These are phyloP conservation scores for Chlorociboria aeruginascens DNA, from an alignment of 495 filamentous ascomycete species.

Conservation along the genomic window DNA sequence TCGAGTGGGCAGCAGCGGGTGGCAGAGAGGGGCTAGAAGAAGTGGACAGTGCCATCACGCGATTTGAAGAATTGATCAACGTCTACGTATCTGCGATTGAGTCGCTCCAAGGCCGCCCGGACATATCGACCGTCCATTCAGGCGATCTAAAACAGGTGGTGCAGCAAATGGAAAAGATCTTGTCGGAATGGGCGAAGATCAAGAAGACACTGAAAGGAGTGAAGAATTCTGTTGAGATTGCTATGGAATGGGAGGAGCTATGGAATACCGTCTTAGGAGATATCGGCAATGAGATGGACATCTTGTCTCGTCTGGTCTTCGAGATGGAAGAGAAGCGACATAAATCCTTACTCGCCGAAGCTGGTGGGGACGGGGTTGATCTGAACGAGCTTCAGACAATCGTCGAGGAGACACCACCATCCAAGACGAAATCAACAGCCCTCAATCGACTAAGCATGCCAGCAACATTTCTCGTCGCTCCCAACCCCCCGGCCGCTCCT, in stretches of 20 bases:
- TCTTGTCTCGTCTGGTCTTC: slow-evolving; percentile 70
- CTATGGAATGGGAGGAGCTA: slow-evolving; percentile 97
- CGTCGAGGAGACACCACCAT: slow-evolving; percentile 70
- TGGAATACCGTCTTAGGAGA: slow-evolving; percentile 91
- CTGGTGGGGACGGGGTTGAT: slow-evolving; percentile 53
- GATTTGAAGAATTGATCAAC: slow-evolving; percentile 76
- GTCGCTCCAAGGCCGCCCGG: slow-evolving; percentile 66
- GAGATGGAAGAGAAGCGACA: slow-evolving; percentile 95
- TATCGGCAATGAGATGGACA: slow-evolving; percentile 82
- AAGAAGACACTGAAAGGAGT: slow-evolving; percentile 60
- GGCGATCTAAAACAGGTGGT: slow-evolving; percentile 62
- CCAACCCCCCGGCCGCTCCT: slow-evolving; percentile 46
- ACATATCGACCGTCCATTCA: slow-evolving; percentile 56
- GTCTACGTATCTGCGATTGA: slow-evolving; percentile 89
- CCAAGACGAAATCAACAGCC: slow-evolving; percentile 22
- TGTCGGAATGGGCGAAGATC: slow-evolving; percentile 75
- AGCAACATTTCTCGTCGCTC: slow-evolving; percentile 37
- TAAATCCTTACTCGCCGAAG: slow-evolving; percentile 49
- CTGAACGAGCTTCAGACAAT: slow-evolving; percentile 89
- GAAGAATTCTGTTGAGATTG: slow-evolving; percentile 84
- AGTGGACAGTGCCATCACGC: slow-evolving; percentile 72
- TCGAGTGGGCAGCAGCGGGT: slow-evolving; percentile 92
- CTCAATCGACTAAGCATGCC: slow-evolving; percentile 60
- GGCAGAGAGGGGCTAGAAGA: slow-evolving; percentile 81
- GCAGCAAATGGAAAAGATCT: slow-evolving; percentile 72